Evolutionary conservation across 352 stramenopile species (phyloP).

Genomic region (Albugo candida): DNA sequence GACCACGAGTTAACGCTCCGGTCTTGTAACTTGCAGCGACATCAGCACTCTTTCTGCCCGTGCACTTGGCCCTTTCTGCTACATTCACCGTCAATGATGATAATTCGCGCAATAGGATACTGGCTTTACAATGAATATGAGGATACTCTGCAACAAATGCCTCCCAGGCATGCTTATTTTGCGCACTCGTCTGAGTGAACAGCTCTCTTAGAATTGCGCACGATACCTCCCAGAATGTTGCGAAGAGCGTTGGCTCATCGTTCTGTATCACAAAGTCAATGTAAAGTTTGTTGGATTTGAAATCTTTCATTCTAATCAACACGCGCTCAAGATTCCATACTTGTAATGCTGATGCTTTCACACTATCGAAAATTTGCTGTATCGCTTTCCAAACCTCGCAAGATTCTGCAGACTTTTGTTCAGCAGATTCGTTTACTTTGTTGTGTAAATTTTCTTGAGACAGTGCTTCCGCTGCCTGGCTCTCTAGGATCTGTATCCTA

Average conservation of each 20-base stretch:
- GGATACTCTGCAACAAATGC: slow-evolving; percentile 61
- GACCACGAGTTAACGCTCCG: neutral
- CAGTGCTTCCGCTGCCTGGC: slow-evolving; percentile 17
- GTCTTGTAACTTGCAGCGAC: slow-evolving; percentile 9
- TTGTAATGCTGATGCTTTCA: slow-evolving; percentile 45
- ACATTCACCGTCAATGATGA: neutral
- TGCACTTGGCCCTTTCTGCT: neutral
- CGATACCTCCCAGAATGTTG: slow-evolving; percentile 73
- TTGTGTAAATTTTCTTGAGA: neutral
- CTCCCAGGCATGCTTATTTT: slow-evolving; percentile 34
- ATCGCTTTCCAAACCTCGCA: slow-evolving; percentile 64
- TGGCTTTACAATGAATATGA: slow-evolving; percentile 56
- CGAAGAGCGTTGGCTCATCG: slow-evolving; percentile 63
- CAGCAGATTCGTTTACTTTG: slow-evolving; percentile 6
- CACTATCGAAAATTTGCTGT: slow-evolving; percentile 53
- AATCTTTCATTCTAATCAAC: slow-evolving; percentile 52
- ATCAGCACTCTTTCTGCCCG: neutral
- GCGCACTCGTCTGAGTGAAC: slow-evolving; percentile 35
- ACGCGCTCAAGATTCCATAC: slow-evolving; percentile 79
- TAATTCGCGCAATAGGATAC: slow-evolving; percentile 36
- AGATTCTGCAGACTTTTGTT: slow-evolving; percentile 21
- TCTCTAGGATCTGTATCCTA: slow-evolving; percentile 64
- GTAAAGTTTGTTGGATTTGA: slow-evolving; percentile 23
- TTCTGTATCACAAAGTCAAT: slow-evolving; percentile 44
- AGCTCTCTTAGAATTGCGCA: slow-evolving; percentile 58